Conservation (phyloP, 2,329 filamentous ascomycete species). For the Talaromyces amestolkiae region DNA sequence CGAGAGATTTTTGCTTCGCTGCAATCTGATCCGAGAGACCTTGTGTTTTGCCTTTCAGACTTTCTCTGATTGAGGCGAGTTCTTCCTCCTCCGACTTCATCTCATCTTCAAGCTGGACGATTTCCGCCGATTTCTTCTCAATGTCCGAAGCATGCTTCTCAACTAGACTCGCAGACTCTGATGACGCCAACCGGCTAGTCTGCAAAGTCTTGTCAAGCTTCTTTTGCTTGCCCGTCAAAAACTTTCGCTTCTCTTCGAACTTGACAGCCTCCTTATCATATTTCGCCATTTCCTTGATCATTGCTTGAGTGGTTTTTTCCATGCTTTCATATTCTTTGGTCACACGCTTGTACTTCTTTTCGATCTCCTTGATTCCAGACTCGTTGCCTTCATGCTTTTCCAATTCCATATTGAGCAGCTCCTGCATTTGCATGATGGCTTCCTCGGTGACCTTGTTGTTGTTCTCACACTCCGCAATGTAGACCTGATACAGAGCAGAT, state of each 20-base stretch:
- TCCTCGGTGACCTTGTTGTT: conserved; percentile 87
- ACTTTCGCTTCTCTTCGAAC: conserved; percentile 96
- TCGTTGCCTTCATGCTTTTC: conserved; percentile 90
- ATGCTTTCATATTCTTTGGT: conserved; percentile 77
- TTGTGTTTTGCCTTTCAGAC: conserved; percentile 92
- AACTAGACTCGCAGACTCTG: conserved; percentile 73
- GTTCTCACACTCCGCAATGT: conserved; percentile 81
- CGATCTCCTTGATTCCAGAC: conserved; percentile 82
- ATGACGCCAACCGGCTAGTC: conserved; percentile 69
- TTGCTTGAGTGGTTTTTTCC: conserved; percentile 74
- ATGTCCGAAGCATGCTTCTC: conserved; percentile 77
- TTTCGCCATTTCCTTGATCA: conserved; percentile 83
- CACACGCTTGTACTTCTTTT: conserved; percentile 79
- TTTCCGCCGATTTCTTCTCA: conserved; percentile 70
- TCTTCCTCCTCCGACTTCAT: conserved; percentile 79
- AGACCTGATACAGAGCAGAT: conserved; percentile 88
- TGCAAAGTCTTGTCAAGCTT: conserved; percentile 88
- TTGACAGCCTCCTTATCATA: conserved; percentile 97
- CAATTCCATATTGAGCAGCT: conserved; percentile 78
- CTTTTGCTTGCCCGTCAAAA: conserved; percentile 83
- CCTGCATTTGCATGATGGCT: conserved; percentile 85
- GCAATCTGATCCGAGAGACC: conserved; percentile 90
- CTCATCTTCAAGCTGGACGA: conserved; percentile 69
- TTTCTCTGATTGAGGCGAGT: conserved; percentile 77
- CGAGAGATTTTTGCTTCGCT: conserved; percentile 85